Evolutionary conservation across 192 early-diverging fungal species (phyloP), one percentile per base, ranked within the genome.

Genomic region (Coemansia sp.): DNA sequence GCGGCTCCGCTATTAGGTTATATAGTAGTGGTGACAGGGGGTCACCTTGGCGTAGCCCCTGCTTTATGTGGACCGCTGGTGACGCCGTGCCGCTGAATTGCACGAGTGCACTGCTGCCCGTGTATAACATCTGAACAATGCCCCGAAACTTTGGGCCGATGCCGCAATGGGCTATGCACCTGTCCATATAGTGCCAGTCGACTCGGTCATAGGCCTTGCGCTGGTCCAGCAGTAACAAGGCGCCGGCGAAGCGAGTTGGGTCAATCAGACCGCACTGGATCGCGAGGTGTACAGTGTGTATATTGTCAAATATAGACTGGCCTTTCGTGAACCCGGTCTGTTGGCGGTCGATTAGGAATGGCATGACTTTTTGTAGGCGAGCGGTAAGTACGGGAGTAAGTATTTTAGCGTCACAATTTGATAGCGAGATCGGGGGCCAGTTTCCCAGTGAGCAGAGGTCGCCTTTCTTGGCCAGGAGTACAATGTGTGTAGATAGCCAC

Each of bases 141-240:
- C 14, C 5, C 14, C 49, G n/a, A 41, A 27, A 61, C 9, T 23
- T 1, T 3, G 18, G 22, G 1, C 51, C 59, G 5, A 53, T 17
- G 23, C 59, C 42, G 33, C 40, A 53, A 25, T 45, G 19, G 4
- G 13, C 12, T 9, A 53, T 18, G 33, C 61, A 55, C 0, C 34
- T 4, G 34, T 55, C 53, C 1, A 63, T 52, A n/a, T 63, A 56
- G 1, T 1, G 34, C 61, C 61, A 56, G 53, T 63, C 53, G n/a
- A 63, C 61, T 7, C 25, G 53, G 12, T 56, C 47, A 13, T 63
- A 63, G 12, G 53, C 61, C 38, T 63, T 63, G 4, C 23, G 22
- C 38, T 63, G 61, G 18, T 55, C 46, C 0, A 56, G 53, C 34
- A 63, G 9, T 3, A 56, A 51, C 6, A 62, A 9, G n/a, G 12